Conservation (phyloP, 139 green algal species). For the Tetradesmus obliquus region DNA sequence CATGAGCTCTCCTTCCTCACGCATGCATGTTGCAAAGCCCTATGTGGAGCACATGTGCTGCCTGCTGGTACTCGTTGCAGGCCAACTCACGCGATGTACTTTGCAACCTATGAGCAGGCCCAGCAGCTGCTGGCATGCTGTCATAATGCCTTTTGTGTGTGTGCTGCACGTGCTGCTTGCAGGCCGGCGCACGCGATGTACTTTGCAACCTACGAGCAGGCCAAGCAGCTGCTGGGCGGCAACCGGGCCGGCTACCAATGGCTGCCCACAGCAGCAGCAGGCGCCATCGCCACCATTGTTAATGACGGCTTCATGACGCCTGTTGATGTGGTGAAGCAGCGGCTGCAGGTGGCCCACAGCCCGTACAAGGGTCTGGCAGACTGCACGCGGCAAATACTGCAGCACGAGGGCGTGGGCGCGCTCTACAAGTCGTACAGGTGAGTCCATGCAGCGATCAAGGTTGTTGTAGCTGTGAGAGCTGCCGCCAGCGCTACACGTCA, state of each 20-base stretch:
- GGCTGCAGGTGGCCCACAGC: conserved; percentile 80
- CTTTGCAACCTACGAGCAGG: conserved; percentile 94
- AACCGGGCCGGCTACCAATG: conserved; percentile 69
- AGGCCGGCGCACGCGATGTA: conserved; percentile 96
- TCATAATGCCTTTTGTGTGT: neutral
- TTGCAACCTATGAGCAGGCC: conserved; percentile 91
- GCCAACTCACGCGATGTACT: conserved; percentile 96
- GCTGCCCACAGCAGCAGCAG: conserved; percentile 68
- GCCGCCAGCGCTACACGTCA: neutral
- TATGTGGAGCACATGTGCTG: neutral
- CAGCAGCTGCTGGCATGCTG: conserved; percentile 76
- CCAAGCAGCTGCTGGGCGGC: conserved; percentile 83
- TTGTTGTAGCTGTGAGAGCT: neutral
- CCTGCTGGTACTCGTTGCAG: conserved; percentile 54
- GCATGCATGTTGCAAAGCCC: neutral
- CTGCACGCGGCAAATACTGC: conserved; percentile 71
- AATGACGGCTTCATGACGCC: conserved; percentile 92
- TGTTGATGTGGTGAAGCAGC: conserved; percentile 93
- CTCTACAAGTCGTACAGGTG: conserved; percentile 91
- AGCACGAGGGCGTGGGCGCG: conserved; percentile 79
- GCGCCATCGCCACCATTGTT: conserved; percentile 86
- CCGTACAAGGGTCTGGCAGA: conserved; percentile 64
- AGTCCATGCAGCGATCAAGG: neutral
- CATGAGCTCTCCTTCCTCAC: neutral
- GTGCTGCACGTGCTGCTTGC: conserved; percentile 14